Conservation (phyloP, 2,329 filamentous ascomycete species). For the Trichoderma sp. region DNA sequence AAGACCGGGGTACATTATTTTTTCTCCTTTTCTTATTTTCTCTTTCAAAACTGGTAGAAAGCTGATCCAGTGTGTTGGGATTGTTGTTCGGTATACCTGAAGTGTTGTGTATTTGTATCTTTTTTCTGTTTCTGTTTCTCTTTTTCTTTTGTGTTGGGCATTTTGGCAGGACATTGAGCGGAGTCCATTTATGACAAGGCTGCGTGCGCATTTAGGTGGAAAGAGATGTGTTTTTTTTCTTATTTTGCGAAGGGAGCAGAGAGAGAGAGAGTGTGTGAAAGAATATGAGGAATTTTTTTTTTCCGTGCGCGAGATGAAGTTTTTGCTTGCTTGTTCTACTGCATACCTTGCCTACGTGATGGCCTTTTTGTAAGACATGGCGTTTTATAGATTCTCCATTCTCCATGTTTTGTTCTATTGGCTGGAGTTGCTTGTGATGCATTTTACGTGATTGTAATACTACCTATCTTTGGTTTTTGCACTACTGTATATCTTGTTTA, state of each 20-base stretch:
- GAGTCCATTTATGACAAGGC: conserved; percentile 13
- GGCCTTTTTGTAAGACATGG: background rate
- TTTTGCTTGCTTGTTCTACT: background rate
- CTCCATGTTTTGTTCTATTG: background rate
- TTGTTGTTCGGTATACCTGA: conserved; percentile 20
- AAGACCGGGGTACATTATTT: background rate
- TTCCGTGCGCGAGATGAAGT: background rate
- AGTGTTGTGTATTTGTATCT: conserved; percentile 14
- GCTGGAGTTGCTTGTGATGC: background rate
- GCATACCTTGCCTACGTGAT: background rate
- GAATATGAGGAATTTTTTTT: background rate
- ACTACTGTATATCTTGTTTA: background rate
- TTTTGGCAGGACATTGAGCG: conserved; percentile 17
- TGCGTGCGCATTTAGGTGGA: conserved; percentile 1
- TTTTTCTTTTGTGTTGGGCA: conserved; percentile 8
- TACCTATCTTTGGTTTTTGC: background rate
- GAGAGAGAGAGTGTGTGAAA: background rate
- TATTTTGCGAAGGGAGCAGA: background rate
- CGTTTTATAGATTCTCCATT: background rate
- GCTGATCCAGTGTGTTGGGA: conserved; percentile 15
- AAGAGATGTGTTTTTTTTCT: background rate
- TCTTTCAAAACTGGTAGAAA: conserved; percentile 6
- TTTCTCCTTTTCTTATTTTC: background rate
- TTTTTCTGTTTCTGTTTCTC: background rate
- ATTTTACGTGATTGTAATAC: background rate